Conservation (phyloP, 1,284 basidiomycete species). For the Schizopora paradoxa region DNA sequence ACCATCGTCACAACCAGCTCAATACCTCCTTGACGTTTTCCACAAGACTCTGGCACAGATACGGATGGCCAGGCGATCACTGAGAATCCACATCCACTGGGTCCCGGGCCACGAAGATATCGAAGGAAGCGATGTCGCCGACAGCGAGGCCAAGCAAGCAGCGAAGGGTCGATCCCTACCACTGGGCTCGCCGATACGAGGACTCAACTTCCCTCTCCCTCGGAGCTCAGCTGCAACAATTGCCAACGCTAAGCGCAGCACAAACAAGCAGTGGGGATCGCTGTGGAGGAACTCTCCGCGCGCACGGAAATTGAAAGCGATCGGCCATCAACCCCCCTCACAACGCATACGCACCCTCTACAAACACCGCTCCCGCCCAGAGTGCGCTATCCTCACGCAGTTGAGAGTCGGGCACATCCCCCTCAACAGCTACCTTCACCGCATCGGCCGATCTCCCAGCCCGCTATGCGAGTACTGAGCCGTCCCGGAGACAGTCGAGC, state of each 20-base stretch:
- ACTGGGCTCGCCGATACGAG: neutral
- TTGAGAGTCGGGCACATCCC: slow-evolving; percentile 14
- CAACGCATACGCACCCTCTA: neutral
- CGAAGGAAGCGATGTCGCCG: slow-evolving; percentile 19
- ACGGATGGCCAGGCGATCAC: neutral
- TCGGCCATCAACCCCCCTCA: neutral
- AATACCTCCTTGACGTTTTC: slow-evolving; percentile 20
- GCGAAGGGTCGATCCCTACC: slow-evolving; percentile 16
- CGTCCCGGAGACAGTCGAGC: slow-evolving; percentile 2
- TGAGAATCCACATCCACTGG: slow-evolving; percentile 20
- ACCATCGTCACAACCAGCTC: slow-evolving; percentile 14
- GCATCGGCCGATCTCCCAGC: slow-evolving; percentile 9
- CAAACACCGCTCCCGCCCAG: slow-evolving; percentile 1
- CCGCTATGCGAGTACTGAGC: slow-evolving; percentile 8
- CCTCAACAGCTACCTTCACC: slow-evolving; percentile 11
- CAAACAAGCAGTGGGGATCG: neutral
- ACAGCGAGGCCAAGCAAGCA: slow-evolving; percentile 19
- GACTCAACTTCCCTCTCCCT: neutral
- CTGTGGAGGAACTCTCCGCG: neutral
- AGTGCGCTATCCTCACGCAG: slow-evolving; percentile 10
- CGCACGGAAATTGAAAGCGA: neutral
- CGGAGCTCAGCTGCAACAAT: neutral
- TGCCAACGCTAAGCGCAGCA: neutral
- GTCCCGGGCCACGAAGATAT: slow-evolving; percentile 22
- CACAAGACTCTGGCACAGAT: slow-evolving; percentile 16